These are phyloP conservation scores for Cutaneotrichosporon arboriforme DNA, from an alignment of 1,284 basidiomycete species.

Conservation along the genomic window DNA sequence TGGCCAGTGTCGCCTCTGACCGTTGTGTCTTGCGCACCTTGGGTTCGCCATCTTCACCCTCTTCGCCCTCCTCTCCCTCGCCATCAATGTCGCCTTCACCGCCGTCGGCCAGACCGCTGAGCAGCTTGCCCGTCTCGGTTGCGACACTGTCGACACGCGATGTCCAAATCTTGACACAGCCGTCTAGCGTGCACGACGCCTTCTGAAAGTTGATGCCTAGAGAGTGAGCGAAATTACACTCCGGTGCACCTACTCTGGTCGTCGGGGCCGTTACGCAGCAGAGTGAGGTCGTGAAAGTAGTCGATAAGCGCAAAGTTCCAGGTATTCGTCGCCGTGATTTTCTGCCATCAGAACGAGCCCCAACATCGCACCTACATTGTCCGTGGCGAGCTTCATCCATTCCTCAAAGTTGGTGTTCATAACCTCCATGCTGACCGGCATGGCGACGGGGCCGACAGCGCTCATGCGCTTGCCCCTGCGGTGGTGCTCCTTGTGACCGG, in stretches of 20 bases:
- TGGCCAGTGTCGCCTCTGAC: conserved; percentile 75
- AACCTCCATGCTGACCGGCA: conserved; percentile 56
- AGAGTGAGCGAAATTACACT: neutral
- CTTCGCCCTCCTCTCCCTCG: conserved; percentile 53
- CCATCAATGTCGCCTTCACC: conserved; percentile 29
- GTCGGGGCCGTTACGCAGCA: conserved; percentile 83
- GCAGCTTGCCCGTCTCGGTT: conserved; percentile 91
- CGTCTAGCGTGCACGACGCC: conserved; percentile 93
- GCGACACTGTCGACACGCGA: conserved; percentile 95
- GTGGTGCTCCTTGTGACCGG: conserved; percentile 12
- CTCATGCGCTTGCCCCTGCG: conserved; percentile 33
- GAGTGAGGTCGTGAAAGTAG: conserved; percentile 98
- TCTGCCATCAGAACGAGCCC: conserved; percentile 53
- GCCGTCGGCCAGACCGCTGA: conserved; percentile 75
- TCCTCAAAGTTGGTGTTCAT: conserved; percentile 91
- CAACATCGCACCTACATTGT: conserved; percentile 65
- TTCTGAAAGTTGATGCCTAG: conserved; percentile 93
- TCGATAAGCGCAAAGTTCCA: conserved; percentile 99
- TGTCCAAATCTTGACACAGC: conserved; percentile 99
- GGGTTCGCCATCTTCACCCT: conserved; percentile 27
- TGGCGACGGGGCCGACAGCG: conserved; percentile 28
- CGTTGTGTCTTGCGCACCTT: conserved; percentile 52
- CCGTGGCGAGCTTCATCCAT: conserved; percentile 99
- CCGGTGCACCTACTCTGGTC: conserved; percentile 54
- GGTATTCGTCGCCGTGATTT: conserved; percentile 97